These are phyloP conservation scores for Aurinia saxatilis DNA, from an alignment of 345 rosid species.

Conservation along the genomic window DNA sequence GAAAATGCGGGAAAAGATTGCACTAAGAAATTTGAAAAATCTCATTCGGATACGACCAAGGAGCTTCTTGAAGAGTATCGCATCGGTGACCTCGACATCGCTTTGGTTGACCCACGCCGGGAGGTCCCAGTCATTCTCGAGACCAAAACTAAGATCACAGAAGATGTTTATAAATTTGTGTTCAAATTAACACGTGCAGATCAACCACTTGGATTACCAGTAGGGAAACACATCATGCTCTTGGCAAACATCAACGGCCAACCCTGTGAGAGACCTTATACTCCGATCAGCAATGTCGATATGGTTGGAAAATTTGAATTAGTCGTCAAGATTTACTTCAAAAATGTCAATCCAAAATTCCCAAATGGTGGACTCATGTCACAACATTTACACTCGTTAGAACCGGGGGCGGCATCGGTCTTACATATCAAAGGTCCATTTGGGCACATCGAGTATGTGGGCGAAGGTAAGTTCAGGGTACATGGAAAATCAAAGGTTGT, in stretches of 20 bases:
- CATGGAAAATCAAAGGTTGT: conserved; percentile 71
- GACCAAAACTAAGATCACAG: conserved; percentile 61
- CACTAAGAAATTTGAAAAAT: conserved; percentile 89
- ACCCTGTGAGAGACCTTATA: conserved; percentile 80
- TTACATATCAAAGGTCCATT: conserved; percentile 81
- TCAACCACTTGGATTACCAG: conserved; percentile 63
- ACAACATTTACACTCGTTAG: conserved; percentile 62
- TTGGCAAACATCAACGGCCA: conserved; percentile 59
- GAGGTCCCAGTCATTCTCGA: conserved; percentile 67
- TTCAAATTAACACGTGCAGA: conserved; percentile 73
- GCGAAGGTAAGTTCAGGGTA: conserved; percentile 59
- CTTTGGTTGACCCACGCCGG: conserved; percentile 63
- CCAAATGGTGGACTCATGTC: conserved; percentile 89
- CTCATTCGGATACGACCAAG: conserved; percentile 88
- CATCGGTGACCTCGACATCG: conserved; percentile 61
- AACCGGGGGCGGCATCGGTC: conserved; percentile 46
- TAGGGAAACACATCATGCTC: conserved; percentile 80
- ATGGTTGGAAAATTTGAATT: conserved; percentile 70
- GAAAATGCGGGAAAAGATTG: conserved; percentile 89
- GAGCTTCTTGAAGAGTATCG: conserved; percentile 66
- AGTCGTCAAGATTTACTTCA: conserved; percentile 74
- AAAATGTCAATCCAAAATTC: conserved; percentile 62
- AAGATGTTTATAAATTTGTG: conserved; percentile 52
- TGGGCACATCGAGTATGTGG: conserved; percentile 79
- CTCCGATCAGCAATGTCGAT: conserved; percentile 62